These are phyloP conservation scores for Corynascus novoguineensis DNA, from an alignment of 495 filamentous ascomycete species.

Conservation along the genomic window DNA sequence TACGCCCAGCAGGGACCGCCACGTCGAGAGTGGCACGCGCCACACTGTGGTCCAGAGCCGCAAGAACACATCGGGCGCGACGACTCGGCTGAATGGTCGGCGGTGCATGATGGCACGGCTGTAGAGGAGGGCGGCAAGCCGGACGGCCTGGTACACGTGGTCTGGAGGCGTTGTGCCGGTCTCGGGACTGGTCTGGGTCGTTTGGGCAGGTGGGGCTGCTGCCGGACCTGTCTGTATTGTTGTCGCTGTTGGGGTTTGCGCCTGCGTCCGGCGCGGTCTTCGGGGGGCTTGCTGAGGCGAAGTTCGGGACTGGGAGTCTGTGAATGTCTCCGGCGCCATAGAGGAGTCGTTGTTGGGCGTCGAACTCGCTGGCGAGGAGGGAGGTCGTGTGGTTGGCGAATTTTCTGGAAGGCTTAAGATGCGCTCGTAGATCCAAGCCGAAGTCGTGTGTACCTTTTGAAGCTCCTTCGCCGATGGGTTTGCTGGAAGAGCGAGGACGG, in stretches of 20 bases:
- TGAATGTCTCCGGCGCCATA: not conserved
- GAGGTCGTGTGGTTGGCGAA: conserved; percentile 9
- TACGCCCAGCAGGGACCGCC: conserved; percentile 32
- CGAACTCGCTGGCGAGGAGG: conserved; percentile 9
- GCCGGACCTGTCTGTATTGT: not conserved
- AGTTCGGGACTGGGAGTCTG: not conserved
- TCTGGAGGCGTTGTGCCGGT: conserved; percentile 10
- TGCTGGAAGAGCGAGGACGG: conserved; percentile 29
- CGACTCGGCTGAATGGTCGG: conserved; percentile 24
- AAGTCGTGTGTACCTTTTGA: conserved; percentile 29
- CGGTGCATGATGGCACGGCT: conserved; percentile 29
- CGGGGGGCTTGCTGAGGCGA: not conserved
- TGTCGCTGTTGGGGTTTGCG: not conserved
- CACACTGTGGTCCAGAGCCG: conserved; percentile 35
- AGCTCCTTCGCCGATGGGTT: conserved; percentile 27
- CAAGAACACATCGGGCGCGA: conserved; percentile 22
- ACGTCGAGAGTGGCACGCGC: conserved; percentile 30
- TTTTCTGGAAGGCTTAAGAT: conserved; percentile 26
- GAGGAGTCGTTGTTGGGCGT: conserved; percentile 6
- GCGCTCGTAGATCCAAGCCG: conserved; percentile 33
- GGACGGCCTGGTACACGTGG: conserved; percentile 32
- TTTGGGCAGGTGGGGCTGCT: not conserved
- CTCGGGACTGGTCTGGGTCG: not conserved
- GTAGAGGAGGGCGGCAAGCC: conserved; percentile 33
- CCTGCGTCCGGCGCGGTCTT: not conserved